Conservation (phyloP, 495 filamentous ascomycete genomes). For the Bathelium albidoporum region DNA sequence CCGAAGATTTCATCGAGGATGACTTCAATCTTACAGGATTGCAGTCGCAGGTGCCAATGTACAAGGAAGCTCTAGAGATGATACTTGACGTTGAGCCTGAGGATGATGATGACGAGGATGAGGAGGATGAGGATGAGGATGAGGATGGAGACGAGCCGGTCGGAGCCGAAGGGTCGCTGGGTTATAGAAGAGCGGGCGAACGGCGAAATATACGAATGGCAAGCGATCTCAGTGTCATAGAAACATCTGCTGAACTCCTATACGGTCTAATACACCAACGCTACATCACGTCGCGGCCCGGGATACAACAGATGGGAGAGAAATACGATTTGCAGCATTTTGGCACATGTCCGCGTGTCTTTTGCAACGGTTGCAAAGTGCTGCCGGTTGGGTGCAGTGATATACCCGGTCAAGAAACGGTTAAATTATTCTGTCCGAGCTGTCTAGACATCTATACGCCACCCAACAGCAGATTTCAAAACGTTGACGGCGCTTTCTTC, state of each 20-base stretch:
- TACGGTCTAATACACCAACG: constrained; percentile 98
- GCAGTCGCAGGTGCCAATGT: constrained; percentile 93
- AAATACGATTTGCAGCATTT: constrained; percentile 97
- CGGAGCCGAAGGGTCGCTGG: constrained; percentile 27
- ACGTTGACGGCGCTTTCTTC: constrained; percentile 97
- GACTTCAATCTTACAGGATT: constrained; percentile 97
- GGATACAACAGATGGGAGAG: constrained; percentile 97
- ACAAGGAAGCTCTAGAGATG: constrained; percentile 96
- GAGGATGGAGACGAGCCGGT: constrained; percentile 54
- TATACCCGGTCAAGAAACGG: constrained; percentile 90
- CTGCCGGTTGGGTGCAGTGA: constrained; percentile 89
- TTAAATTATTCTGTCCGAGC: constrained; percentile 94
- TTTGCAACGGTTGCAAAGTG: constrained; percentile 77
- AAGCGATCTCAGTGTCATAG: constrained; percentile 86
- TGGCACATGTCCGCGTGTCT: constrained; percentile 79
- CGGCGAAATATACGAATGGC: constrained; percentile 78
- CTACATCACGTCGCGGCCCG: constrained; percentile 93
- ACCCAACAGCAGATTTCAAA: constrained; percentile 93
- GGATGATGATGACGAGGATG: constrained; percentile 74
- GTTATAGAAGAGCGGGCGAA: constrained; percentile 50
- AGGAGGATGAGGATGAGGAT: constrained; percentile 67
- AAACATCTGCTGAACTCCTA: constrained; percentile 91
- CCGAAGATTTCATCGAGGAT: constrained; percentile 98
- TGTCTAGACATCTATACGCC: constrained; percentile 96
- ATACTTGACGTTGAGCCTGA: constrained; percentile 96